phyloP scores from a whole-genome alignment of 345 rosid species.

The Camelina hispida region DNA sequence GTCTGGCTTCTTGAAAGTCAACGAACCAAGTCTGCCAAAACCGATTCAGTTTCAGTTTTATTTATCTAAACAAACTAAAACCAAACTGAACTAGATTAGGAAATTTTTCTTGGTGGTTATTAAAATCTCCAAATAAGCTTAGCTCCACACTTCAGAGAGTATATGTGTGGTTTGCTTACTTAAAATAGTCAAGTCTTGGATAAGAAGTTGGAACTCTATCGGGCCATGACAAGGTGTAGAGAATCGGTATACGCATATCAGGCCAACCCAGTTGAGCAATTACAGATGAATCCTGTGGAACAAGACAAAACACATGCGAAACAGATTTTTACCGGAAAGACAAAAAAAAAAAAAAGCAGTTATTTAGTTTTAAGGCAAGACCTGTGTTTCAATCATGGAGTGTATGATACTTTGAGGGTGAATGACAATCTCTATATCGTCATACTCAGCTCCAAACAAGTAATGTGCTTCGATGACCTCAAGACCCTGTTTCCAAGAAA shows the following conservation, averaged over 20 bases:
- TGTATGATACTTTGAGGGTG: constrained; percentile 94
- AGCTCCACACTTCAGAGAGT: background rate
- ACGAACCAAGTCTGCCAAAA: constrained; percentile 76
- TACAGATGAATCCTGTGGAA: constrained; percentile 87
- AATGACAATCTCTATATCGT: constrained; percentile 83
- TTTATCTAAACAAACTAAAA: too few relatives aligned
- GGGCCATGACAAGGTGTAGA: constrained; percentile 98
- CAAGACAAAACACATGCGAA: constrained; percentile 6
- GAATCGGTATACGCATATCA: constrained; percentile 93
- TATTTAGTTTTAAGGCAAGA: constrained; percentile 29
- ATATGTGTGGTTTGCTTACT: constrained; percentile 49
- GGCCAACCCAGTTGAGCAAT: constrained; percentile 98
- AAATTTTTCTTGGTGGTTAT: too few relatives aligned
- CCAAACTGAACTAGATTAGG: too few relatives aligned
- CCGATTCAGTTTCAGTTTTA: too few relatives aligned
- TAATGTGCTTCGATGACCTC: constrained; percentile 99
- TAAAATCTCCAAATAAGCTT: constrained; percentile 1
- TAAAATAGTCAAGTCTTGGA: constrained; percentile 97
- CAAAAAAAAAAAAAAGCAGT: background rate
- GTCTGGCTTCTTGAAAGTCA: constrained; percentile 89
- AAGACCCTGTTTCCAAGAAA: constrained; percentile 66
- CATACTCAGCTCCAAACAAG: constrained; percentile 90
- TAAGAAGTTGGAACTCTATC: constrained; percentile 77
- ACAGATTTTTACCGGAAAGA: background rate
- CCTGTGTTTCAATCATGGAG: constrained; percentile 98